Base-by-base conservation (phyloP, 2,329 filamentous ascomycete species). In the Claviceps monticola region DNA sequence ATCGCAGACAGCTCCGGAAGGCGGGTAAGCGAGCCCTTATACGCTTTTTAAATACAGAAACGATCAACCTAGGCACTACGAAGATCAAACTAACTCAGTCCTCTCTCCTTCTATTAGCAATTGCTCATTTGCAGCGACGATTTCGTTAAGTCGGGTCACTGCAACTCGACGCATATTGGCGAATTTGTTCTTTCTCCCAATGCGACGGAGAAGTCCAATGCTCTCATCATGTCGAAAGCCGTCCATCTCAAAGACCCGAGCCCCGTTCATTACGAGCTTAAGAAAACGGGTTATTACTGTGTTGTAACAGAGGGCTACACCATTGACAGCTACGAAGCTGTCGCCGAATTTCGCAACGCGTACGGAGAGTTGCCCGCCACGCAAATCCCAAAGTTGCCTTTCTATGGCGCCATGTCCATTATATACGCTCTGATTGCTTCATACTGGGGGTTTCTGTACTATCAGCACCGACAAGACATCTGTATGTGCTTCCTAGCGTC, bases 271-370 rank as follows among this genome's bases (percentile, higher is more conserved):
- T 98, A 97, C 65, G 75, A 80, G 5, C 83, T 96, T 60, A 83
- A 83, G 62, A 88, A 88, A 67, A 98, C 93, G 0, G 93, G 93
- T 29, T 98, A 96, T 69, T 98, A 95, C 68, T 98, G 93, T 62
- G 84, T 98, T 54, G 81, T 87, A 50, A 93, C 88, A 1, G 83
- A 82, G 57, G 78, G 77, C 21, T 91, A 81, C 64, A 80, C 76
- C 26, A 73, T 76, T 0, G 73, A 78, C 19, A 75, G 87, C 45
- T 98, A 94, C 64, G 78, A 75, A 46, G 90, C 85, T 7, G 79
- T 93, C 14, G 84, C 93, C 44, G 90, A 93, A 61, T 98, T 97
- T 68, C 83, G 90, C 56, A 97, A 98, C 68, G 86, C 93, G 2
- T 98, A 94, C 64, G 93, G 93, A 64, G 91, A 98, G 72, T 82